Conservation (phyloP, 2,329 filamentous ascomycete genomes). For the Paracoccidioides lutzii region DNA sequence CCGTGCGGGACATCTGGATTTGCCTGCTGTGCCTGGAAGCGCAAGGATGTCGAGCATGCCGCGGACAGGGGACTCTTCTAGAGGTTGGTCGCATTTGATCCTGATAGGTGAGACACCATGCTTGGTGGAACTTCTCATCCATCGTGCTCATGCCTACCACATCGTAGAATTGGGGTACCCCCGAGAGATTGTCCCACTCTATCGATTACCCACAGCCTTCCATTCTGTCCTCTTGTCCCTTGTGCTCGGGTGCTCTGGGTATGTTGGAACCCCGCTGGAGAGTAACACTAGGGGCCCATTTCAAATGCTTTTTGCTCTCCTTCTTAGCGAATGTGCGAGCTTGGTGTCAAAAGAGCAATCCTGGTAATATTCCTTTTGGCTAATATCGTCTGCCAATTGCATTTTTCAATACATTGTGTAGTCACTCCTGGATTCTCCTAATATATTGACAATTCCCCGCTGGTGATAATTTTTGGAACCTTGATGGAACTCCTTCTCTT, state of each 20-base stretch:
- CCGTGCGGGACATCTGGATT: conserved; percentile 1
- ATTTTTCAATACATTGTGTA: not conserved
- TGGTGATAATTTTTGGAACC: not conserved
- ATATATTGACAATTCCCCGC: not conserved
- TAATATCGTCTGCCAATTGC: not conserved
- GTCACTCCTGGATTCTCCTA: not conserved
- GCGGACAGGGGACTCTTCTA: not conserved
- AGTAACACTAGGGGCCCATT: not conserved
- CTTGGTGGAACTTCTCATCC: conserved; percentile 1
- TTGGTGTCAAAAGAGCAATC: not conserved
- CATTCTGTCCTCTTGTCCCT: not conserved
- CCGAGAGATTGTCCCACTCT: conserved; percentile 2
- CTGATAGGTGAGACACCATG: not conserved
- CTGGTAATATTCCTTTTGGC: not conserved
- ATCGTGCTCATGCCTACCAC: not conserved
- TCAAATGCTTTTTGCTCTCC: not conserved
- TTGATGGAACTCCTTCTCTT: not conserved
- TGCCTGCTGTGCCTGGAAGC: not conserved
- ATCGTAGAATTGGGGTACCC: not conserved
- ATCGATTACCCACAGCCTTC: not conserved
- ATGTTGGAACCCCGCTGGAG: not conserved
- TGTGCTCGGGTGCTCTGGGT: not conserved
- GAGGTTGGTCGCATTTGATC: not conserved
- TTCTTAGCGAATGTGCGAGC: not conserved
- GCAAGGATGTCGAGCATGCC: not conserved